Percentiles rank a stretch among this genome's conserved stretches.
phyloP scores from a whole-genome alignment of 1,284 basidiomycete species.

The Coniferiporia sulphurascens region DNA sequence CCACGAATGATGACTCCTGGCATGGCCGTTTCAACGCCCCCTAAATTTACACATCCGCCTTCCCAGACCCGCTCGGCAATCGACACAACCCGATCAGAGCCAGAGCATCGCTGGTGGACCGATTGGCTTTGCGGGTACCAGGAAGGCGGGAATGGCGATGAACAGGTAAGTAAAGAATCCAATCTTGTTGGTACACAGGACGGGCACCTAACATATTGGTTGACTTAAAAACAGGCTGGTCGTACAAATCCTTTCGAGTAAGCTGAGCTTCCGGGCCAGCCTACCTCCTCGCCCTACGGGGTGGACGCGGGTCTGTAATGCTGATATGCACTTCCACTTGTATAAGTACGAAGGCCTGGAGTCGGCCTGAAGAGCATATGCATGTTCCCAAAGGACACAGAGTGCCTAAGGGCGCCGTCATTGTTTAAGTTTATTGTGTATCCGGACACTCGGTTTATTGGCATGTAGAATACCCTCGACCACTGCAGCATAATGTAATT shows the following conservation, averaged over 20 bases:
- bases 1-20: slow-evolving; percentile 33
- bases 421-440: background rate
- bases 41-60: slow-evolving; percentile 38
- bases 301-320: no score
- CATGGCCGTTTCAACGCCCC: slow-evolving; percentile 28
- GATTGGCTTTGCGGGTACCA: slow-evolving; percentile 77
- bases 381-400: background rate
- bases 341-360: no score
- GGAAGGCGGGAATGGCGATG: slow-evolving; percentile 63
- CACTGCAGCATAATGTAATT: background rate
- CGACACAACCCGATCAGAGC: slow-evolving; percentile 29
- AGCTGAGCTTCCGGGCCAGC: background rate
- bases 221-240: slow-evolving; percentile 45
- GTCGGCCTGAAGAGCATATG: background rate
- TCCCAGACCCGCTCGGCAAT: slow-evolving; percentile 20
- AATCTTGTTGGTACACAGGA: background rate
- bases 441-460: background rate
- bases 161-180: slow-evolving; percentile 46
- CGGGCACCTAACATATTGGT: no score
- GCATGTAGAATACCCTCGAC: background rate
- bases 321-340: no score
- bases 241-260: slow-evolving; percentile 75
- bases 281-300: no score
- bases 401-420: background rate
- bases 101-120: slow-evolving; percentile 62